Base-by-base conservation (phyloP, 2,329 filamentous ascomycete genomes). In the Stemphylium vesicarium region DNA sequence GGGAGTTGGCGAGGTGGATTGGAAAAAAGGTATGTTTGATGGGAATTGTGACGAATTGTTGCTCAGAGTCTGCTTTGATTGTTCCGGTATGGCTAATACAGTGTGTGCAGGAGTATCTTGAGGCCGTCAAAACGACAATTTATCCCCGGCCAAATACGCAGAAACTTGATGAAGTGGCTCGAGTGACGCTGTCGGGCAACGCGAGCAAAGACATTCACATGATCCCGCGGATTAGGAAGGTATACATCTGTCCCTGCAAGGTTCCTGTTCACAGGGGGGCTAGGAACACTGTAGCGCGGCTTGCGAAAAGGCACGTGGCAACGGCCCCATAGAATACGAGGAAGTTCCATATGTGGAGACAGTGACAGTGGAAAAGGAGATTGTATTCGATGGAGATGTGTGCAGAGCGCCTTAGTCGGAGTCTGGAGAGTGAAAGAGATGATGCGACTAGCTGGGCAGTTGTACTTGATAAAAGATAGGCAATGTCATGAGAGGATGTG, bases 241-340 rank as follows among this genome's bases (percentile, higher is more conserved):
- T 54, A 0, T 67, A 65, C 22, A 1, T 64, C 0, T 67, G 64
- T 45, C 65, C 66, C 13, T 59, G 62, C 1, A 22, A 16, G 0
- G 61, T 70, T n/a, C 1, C 2, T 0, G 36, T 15, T 2, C 65
- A 66, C 37, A 47, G 31, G 11, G 62, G 29, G 9, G n/a, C 20
- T 11, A n/a, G 13, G 32, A 36, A 11, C 8, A 15, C 18, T 46
- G 43, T 16, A 32, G 32, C n/a, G 15, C 9, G 32, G 43, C 43
- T 15, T 46, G 43, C 9, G 18, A 16, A 5, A 29, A 29, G 32
- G 29, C 15, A 16, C 31, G 22, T 18, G 43, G 31, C 8, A 18
- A 26, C 9, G 7, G 24, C 12, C 31, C 43, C 3, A 29, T 32
- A 2, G 37, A 51, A 12, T 63, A 64, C n/a, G 64, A 59, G 5